Evolutionary conservation across 2,329 filamentous ascomycete genomes (phyloP).

Genomic region (Pseudocercospora eumusae): DNA sequence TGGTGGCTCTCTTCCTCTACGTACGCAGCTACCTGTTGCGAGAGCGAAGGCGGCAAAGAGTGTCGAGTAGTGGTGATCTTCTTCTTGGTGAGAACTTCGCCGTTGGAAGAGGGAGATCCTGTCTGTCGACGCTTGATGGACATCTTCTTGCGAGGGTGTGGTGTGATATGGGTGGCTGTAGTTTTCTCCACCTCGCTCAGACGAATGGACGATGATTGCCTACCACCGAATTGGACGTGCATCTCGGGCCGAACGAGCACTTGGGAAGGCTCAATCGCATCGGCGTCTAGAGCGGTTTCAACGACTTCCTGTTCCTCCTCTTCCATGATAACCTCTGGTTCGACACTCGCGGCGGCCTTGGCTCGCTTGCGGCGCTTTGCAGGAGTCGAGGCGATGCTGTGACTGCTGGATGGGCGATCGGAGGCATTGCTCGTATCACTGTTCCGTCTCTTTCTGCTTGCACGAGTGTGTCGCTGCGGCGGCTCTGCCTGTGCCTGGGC

Average conservation of each 20-base stretch:
- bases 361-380: constrained; percentile 33
- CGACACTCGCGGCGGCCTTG: constrained; percentile 26
- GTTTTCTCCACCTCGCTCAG: constrained; percentile 23
- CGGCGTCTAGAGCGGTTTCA: constrained; percentile 12
- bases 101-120: constrained; percentile 31
- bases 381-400: constrained; percentile 26
- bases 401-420: constrained; percentile 30
- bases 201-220: constrained; percentile 19
- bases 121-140: constrained; percentile 39
- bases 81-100: constrained; percentile 23
- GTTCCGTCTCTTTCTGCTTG: constrained; percentile 32
- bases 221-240: constrained; percentile 37
- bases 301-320: constrained; percentile 31
- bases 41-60: constrained; percentile 36
- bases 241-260: constrained; percentile 24
- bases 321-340: constrained; percentile 34
- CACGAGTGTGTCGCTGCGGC: constrained; percentile 27
- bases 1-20: constrained; percentile 32
- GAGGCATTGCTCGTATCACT: constrained; percentile 35
- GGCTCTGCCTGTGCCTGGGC: constrained; percentile 17
- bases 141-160: constrained; percentile 36
- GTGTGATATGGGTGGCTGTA: constrained; percentile 39
- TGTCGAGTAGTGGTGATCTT: constrained; percentile 34
- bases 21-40: constrained; percentile 26
- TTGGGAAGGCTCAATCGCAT: constrained; percentile 23